Conservation (phyloP, 2,329 filamentous ascomycete genomes). For the Cladosporium sp. region DNA sequence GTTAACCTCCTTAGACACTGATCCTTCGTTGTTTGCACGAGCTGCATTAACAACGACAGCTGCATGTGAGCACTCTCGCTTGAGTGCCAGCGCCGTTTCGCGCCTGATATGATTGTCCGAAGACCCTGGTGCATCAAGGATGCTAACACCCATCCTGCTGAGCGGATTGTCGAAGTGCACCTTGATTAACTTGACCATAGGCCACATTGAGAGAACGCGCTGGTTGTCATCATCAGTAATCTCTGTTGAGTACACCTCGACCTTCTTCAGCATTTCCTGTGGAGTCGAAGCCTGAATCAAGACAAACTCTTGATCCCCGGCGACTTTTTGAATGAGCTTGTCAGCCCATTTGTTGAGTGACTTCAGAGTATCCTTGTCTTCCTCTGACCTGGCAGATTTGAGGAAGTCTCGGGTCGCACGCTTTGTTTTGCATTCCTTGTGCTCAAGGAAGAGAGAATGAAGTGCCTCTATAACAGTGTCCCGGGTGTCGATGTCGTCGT, state of each 20-base stretch:
- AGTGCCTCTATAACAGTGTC: conserved; percentile 16
- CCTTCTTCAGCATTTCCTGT: conserved; percentile 18
- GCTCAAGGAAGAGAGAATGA: conserved; percentile 23
- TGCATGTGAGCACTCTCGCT: conserved; percentile 22
- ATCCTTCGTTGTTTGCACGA: not conserved
- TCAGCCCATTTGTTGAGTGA: conserved; percentile 1
- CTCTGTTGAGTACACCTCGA: conserved; percentile 21
- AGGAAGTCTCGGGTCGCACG: conserved; percentile 6
- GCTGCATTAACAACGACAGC: not conserved
- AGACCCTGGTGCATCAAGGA: conserved; percentile 27
- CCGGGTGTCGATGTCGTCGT: conserved; percentile 10
- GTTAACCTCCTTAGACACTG: conserved; percentile 2
- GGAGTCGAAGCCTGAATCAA: conserved; percentile 19
- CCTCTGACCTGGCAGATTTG: not conserved
- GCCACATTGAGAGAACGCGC: conserved; percentile 22
- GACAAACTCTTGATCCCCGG: conserved; percentile 2
- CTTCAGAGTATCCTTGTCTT: not conserved
- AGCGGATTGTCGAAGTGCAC: conserved; percentile 24
- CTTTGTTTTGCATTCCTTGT: conserved; percentile 10
- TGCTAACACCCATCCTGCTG: conserved; percentile 21
- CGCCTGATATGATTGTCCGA: conserved; percentile 23
- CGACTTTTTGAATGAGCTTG: not conserved
- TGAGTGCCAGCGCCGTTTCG: conserved; percentile 16
- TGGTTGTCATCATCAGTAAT: not conserved
- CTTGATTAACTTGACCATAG: conserved; percentile 24